Evolutionary conservation across 768 basidiomycete genomes (phyloP), one percentile per base, ranked within the genome.

Genomic region (Leccinum broughii): DNA sequence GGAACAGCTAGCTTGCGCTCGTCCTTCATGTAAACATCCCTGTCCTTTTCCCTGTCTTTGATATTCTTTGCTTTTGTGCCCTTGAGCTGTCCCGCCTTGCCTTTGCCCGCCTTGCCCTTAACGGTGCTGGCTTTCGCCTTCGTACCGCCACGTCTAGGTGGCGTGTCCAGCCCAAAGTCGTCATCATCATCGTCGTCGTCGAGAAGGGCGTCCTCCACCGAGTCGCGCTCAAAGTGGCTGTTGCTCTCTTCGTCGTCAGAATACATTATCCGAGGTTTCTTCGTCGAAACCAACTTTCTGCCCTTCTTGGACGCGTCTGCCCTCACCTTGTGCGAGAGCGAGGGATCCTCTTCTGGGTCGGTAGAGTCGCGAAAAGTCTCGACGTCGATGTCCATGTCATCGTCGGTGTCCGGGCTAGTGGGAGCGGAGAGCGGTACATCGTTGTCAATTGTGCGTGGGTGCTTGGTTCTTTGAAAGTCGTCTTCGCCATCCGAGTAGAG

Each of bases 401-500:
- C 75, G 15, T 83, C 81, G 11, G 65, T 85, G 13, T 66, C 85
- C 76, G 35, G 83, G 68, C 59, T 84, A 34, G 54, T 79, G 22
- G 57, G 56, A 14, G 51, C 62, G 11, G 62, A 64, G 34, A 51
- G 54, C 4, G 73, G 68, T 34, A 63, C 70, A 50, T 75, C 74
- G 8, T 65, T 66, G 28, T 72, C 72, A 37, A 61, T 59, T 11
- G 72, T 69, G 51, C 68, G 74, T 14, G 61, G 57, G 22, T 67
- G 70, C 66, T 66, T 74, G 57, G 57, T 60, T 64, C 56, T 61
- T 59, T 54, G 69, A 6, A 56, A 70, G 89, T 67, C 70, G 30
- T 64, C 70, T 11, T 76, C 76, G 39, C 72, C 68, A 30, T 75
- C 75, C 69, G 64, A 83, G 78, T 56, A 78, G 46, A 73, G 50